phyloP scores from a whole-genome alignment of 352 stramenopile genomes.

The Globisporangium perplexum region DNA sequence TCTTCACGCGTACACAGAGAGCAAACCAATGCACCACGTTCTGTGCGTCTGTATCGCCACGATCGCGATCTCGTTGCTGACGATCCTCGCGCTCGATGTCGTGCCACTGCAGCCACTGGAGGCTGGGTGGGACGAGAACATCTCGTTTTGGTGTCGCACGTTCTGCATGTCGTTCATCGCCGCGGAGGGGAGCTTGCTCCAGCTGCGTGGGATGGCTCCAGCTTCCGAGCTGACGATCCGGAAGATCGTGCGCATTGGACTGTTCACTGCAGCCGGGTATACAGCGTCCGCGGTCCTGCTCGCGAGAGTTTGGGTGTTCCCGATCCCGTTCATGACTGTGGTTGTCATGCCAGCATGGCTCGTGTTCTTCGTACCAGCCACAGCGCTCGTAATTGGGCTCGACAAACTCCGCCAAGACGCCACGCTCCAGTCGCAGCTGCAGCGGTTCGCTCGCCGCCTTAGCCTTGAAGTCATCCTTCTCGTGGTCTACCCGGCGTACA shows the following conservation, averaged over 20 bases:
- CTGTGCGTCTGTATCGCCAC: conserved; percentile 14
- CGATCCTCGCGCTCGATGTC: conserved; percentile 4
- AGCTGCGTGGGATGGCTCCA: conserved; percentile 1
- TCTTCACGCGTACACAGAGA: neutral
- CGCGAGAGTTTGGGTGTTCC: conserved; percentile 27
- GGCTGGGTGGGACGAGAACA: conserved; percentile 2
- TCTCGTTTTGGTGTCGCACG: neutral
- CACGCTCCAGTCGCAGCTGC: conserved; percentile 12
- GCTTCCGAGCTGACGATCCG: neutral
- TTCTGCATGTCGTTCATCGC: neutral
- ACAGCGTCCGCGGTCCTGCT: conserved; percentile 11
- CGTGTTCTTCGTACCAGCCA: conserved; percentile 15
- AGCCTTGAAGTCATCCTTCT: conserved; percentile 15
- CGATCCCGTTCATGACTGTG: conserved; percentile 26
- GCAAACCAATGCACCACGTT: neutral
- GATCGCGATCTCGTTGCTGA: neutral
- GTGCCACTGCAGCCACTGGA: conserved; percentile 3
- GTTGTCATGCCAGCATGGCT: conserved; percentile 13
- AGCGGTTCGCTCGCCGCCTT: conserved; percentile 11
- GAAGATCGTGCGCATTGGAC: neutral
- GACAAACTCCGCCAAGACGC: conserved; percentile 6
- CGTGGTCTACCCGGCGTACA: conserved; percentile 21
- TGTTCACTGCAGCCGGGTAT: neutral
- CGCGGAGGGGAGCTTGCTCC: neutral
- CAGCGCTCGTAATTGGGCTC: no score